Percentiles rank a stretch among this genome's conserved stretches.
phyloP scores from a whole-genome alignment of 2,329 filamentous ascomycete genomes.

The Alternaria solani region DNA sequence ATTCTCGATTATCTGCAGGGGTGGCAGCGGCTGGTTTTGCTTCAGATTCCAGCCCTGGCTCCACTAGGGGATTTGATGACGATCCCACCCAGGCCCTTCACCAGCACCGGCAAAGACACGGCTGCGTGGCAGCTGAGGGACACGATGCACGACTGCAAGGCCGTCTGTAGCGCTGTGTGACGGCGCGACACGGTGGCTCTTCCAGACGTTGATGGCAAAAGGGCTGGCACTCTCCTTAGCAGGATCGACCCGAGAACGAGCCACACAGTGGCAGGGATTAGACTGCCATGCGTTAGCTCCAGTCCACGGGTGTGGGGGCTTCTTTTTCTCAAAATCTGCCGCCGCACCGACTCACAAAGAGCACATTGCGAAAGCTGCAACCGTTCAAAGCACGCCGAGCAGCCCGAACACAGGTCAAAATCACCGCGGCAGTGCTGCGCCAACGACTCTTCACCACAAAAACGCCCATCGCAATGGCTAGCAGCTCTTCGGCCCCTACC shows the following conservation, averaged over 20 bases:
- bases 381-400: conserved; percentile 7
- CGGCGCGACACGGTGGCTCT: conserved; percentile 2
- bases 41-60: conserved; percentile 24
- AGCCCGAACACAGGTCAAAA: neutral
- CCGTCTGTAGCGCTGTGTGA: neutral
- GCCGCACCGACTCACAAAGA: conserved; percentile 15
- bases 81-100: conserved; percentile 2
- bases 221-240: conserved; percentile 6
- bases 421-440: neutral
- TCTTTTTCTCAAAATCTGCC: conserved; percentile 21
- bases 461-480: conserved; percentile 8
- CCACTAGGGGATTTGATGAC: conserved; percentile 12
- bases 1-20: conserved; percentile 22
- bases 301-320: conserved; percentile 19
- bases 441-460: conserved; percentile 8
- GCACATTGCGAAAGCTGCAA: conserved; percentile 6
- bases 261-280: conserved; percentile 11
- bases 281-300: conserved; percentile 15
- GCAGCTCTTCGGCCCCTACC: conserved; percentile 48
- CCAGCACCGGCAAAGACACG: neutral
- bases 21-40: conserved; percentile 23
- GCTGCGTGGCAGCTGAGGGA: neutral
- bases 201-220: neutral
- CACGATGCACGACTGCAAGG: neutral
- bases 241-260: conserved; percentile 22